phyloP scores from a whole-genome alignment of 2,329 filamentous ascomycete species.

The Phaeosphaeria sp. region DNA sequence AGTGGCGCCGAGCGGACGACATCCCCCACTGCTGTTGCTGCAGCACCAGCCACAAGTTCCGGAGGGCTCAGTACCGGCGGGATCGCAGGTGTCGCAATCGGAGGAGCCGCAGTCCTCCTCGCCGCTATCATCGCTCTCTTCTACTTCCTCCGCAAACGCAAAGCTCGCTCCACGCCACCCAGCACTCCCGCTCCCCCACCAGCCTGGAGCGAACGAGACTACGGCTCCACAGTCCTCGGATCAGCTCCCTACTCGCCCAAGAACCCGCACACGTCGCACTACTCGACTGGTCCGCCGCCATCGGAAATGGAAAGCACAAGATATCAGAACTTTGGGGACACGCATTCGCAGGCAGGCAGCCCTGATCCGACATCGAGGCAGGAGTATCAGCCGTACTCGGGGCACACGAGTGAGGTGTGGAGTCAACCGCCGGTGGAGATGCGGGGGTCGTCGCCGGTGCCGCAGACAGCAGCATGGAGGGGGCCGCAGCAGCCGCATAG shows the following conservation, averaged over 20 bases:
- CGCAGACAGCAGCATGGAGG: background rate
- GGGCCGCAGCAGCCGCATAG: background rate
- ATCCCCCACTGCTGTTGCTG: background rate
- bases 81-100: constrained; percentile 2
- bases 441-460: background rate
- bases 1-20: background rate
- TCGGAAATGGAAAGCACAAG: constrained; percentile 1
- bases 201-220: background rate
- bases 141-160: constrained; percentile 8
- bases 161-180: background rate
- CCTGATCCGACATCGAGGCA: background rate
- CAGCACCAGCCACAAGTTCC: background rate
- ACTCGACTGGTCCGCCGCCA: background rate
- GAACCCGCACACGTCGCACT: constrained; percentile 4
- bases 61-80: constrained; percentile 1
- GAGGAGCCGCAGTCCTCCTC: constrained; percentile 4
- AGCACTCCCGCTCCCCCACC: background rate
- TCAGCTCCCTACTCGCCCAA: background rate
- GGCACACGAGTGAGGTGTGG: background rate
- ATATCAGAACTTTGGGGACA: background rate
- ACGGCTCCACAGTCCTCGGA: background rate
- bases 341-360: background rate
- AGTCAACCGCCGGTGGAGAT: background rate
- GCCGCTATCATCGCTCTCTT: constrained; percentile 4
- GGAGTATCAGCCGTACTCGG: background rate